Evolutionary conservation across 352 stramenopile genomes (phyloP), one percentile per base, ranked within the genome.

Genomic region (Phytopythium aichiense): DNA sequence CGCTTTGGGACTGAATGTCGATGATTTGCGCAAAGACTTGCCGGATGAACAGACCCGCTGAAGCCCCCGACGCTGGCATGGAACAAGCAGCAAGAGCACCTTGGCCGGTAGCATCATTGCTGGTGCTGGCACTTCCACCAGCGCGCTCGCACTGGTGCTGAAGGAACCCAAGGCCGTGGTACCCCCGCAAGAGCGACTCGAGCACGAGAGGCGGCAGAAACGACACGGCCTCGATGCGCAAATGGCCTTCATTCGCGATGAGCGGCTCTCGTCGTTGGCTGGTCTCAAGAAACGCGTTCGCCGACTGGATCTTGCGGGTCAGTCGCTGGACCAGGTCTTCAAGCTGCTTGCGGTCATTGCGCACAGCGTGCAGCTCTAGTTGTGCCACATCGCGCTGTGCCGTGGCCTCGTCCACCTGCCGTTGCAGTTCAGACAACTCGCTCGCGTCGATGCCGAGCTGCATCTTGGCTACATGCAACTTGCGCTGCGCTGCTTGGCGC

Each of bases 161-260:
- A 40, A 89, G 61, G 40, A 85, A 92, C 0, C 83, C 83, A 38
- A 88, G 69, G 45, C 67, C 76, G 62, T 89, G 77, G 48, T 82
- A 87, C 12, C 74, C 74, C 12, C 83, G 74, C 23, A 92, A 58
- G 20, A 92, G 64, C 18, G 83, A 90, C 58, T 90, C 81, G 15
- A 92, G 70, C 11, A 92, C 74, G 23, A 89, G 73, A 11, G 78
- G 72, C 0, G 79, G 79, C 2, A 92, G 43, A 59, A 84, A 88
- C 5, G 81, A 80, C 37, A 72, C 79, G 25, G 80, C 80, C 66
- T 90, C 83, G 4, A 86, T 79, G 1, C 81, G 77, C 7, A 92
- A 58, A 56, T 89, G 79, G 1, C 77, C 77, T 66, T 92, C 83
- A 33, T 80, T 76, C 6, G 73, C 87, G 15, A 92, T 76, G 4